Evolutionary conservation across 768 basidiomycete genomes (phyloP), one percentile per base, ranked within the genome.

Genomic region (Pisolithus orientalis): DNA sequence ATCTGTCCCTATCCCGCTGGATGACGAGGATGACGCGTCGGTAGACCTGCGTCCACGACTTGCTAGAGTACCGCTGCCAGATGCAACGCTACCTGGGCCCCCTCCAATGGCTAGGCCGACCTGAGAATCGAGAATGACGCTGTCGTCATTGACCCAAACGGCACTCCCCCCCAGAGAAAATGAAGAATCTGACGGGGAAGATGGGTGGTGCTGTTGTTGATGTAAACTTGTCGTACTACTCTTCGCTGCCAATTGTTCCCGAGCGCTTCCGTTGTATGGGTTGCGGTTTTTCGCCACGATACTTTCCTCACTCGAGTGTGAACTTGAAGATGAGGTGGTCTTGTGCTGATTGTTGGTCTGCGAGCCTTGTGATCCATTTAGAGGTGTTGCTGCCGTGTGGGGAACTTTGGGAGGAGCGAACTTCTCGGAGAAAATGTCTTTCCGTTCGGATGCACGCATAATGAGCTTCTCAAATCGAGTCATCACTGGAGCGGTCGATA

Each of bases 361-460:
- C 51, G 61, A 64, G 39, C 52, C 63, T 39, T 64, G 52, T 17
- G 53, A 45, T 11, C 51, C 53, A 17, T 2, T 50, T 16, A 47
- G 5, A 29, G 29, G 46, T n/a, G 46, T 53, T 39, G 51, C 17
- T 2, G 34, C 10, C 13, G 53, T 40, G 21, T 65, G 63, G 11
- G 39, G 56, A 17, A 61, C 61, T 62, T 55, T 61, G 28, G 54
- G 53, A 29, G 50, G 57, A 16, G 75, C 59, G 67, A 92, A 90
- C 67, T 89, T 90, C 61, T 97, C 94, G 17, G 83, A 74, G 64
- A 98, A 94, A 42, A 96, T 78, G 64, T 97, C 94, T 65, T 90
- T 93, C 31, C 93, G 80, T 54, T 98, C 94, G 13, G 88, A 90
- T 1, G 83, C 79, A 28, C 94, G 88, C 79, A 97, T 84, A 53